These are phyloP conservation scores for Colletotrichum karsti DNA, from an alignment of 2,329 filamentous ascomycete genomes.

Conservation along the genomic window DNA sequence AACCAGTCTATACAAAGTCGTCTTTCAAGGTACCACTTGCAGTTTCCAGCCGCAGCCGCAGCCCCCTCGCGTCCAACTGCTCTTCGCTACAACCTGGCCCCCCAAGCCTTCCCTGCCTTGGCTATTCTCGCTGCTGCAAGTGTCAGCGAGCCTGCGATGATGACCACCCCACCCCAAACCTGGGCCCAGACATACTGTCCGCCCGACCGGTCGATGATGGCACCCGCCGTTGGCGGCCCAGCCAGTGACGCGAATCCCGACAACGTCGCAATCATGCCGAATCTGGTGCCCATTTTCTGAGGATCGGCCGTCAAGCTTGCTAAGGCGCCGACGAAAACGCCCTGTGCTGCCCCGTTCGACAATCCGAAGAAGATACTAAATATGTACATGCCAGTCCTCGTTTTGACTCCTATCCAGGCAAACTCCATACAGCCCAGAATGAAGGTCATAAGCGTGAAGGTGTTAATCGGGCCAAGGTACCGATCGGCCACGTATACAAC, in stretches of 20 bases:
- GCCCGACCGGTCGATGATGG: constrained; percentile 50
- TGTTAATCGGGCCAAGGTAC: constrained; percentile 62
- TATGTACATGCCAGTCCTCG: constrained; percentile 47
- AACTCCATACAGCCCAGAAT: constrained; percentile 58
- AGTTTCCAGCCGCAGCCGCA: background rate
- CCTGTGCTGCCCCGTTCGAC: constrained; percentile 51
- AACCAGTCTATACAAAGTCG: background rate
- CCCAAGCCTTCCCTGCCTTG: constrained; percentile 45
- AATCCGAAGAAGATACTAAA: constrained; percentile 55
- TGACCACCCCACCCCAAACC: constrained; percentile 54
- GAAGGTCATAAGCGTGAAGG: constrained; percentile 56
- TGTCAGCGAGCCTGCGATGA: constrained; percentile 42
- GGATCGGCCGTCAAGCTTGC: constrained; percentile 52
- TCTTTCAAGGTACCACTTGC: constrained; percentile 15
- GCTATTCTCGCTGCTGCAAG: constrained; percentile 43
- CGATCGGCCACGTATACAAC: constrained; percentile 62
- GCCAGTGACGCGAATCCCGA: constrained; percentile 52
- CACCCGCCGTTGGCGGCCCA: constrained; percentile 53
- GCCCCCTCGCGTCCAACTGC: background rate
- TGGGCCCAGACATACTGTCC: constrained; percentile 54
- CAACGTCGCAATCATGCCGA: constrained; percentile 55
- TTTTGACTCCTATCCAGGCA: constrained; percentile 63
- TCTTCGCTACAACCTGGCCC: constrained; percentile 42
- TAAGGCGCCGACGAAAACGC: constrained; percentile 48
- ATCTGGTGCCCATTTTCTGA: constrained; percentile 52